phyloP scores from a whole-genome alignment of 805 yeast species.

The Yarrowia bubula region DNA sequence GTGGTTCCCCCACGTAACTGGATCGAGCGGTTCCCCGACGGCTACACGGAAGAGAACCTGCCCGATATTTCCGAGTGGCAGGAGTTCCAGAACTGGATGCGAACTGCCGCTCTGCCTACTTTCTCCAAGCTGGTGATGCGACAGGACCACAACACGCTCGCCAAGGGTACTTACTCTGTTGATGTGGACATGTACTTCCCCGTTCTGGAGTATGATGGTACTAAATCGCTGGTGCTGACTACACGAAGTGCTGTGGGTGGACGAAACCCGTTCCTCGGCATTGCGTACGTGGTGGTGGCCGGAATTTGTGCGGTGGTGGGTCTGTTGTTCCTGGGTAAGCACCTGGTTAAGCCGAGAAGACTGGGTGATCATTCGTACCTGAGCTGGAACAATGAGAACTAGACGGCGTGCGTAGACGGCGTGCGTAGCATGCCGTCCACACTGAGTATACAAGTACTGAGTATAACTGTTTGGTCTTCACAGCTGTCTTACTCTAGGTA shows the following conservation, averaged over 20 bases:
- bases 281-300: conserved; percentile 82
- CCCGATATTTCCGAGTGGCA: conserved; percentile 78
- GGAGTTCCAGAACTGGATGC: conserved; percentile 95
- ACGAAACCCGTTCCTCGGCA: conserved; percentile 76
- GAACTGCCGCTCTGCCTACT: conserved; percentile 89
- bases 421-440: too few relatives aligned
- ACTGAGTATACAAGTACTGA: too few relatives aligned
- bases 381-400: conserved; percentile 44
- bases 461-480: too few relatives aligned
- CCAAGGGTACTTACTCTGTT: conserved; percentile 67
- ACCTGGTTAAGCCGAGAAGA: conserved; percentile 78
- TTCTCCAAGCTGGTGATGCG: conserved; percentile 80
- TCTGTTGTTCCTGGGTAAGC: conserved; percentile 72
- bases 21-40: conserved; percentile 74
- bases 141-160: conserved; percentile 57
- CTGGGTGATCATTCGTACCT: conserved; percentile 76
- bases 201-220: conserved; percentile 80
- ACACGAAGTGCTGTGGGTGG: conserved; percentile 87
- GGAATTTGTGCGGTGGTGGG: conserved; percentile 71
- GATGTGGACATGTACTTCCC: conserved; percentile 77
- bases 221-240: conserved; percentile 75
- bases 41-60: conserved; percentile 78
- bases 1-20: conserved; percentile 96
- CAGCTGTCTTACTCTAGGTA: too few relatives aligned
- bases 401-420: too few relatives aligned